A percentile compares a stretch with the other conserved stretches of the same genome.
These are phyloP conservation scores for Tulasnella sp. DNA, from an alignment of 768 basidiomycete genomes.

Conservation along the genomic window DNA sequence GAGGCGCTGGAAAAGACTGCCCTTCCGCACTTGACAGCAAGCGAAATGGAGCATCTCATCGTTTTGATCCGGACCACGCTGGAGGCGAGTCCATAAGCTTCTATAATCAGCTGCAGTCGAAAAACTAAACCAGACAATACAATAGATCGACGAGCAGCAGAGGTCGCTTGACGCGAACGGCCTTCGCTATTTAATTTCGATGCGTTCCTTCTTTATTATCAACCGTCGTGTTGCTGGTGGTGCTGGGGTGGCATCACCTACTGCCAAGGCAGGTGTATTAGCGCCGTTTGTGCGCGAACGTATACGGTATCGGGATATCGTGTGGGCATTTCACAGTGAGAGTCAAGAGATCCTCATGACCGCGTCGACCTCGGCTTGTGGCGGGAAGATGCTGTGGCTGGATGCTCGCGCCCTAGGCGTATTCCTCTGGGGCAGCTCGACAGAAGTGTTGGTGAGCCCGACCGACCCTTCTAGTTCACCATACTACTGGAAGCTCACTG, in stretches of 20 bases:
- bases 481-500: neutral
- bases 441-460: conserved; percentile 55
- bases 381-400: conserved; percentile 80
- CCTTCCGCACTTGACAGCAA: conserved; percentile 59
- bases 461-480: neutral
- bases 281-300: conserved; percentile 40
- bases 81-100: conserved; percentile 44
- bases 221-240: conserved; percentile 39
- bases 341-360: conserved; percentile 75
- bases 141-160: conserved; percentile 77
- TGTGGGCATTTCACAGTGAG: conserved; percentile 96
- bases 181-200: conserved; percentile 82
- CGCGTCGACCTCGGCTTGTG: conserved; percentile 60
- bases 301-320: conserved; percentile 85
- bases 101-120: neutral
- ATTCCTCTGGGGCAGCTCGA: conserved; percentile 76
- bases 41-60: conserved; percentile 74
- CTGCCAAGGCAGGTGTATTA: neutral
- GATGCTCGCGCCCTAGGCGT: conserved; percentile 82
- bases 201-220: conserved; percentile 83
- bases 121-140: neutral
- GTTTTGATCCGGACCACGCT: conserved; percentile 80
- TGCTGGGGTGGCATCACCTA: neutral
- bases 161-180: conserved; percentile 90
- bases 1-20: conserved; percentile 51